These are phyloP conservation scores for Aspergillus bridgeri DNA, from an alignment of 495 filamentous ascomycete genomes.

Conservation along the genomic window DNA sequence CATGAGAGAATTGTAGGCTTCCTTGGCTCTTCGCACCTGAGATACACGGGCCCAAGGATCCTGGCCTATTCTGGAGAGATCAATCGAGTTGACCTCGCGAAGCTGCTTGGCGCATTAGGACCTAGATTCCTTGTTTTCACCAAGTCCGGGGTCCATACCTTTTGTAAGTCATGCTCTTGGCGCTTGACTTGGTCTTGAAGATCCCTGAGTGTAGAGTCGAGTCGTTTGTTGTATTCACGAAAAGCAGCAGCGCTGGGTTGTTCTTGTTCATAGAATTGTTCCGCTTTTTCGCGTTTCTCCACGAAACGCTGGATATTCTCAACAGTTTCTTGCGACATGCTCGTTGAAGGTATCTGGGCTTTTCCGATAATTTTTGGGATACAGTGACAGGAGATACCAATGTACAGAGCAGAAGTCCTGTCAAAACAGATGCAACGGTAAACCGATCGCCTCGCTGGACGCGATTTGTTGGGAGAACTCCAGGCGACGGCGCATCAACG, in stretches of 20 bases:
- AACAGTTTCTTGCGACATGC: conserved; percentile 29
- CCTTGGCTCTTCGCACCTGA: conserved; percentile 56
- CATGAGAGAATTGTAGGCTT: conserved; percentile 60
- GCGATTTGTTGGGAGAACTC: not conserved
- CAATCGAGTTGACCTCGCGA: conserved; percentile 38
- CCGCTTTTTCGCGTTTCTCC: conserved; percentile 34
- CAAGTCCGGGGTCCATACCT: conserved; percentile 28
- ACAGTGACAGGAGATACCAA: not conserved
- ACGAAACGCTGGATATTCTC: conserved; percentile 39
- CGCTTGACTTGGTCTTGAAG: conserved; percentile 63
- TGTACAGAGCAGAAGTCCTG: not conserved
- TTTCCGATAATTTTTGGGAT: not conserved
- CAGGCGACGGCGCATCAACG: not conserved
- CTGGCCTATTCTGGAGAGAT: conserved; percentile 34
- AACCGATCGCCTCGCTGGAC: not conserved
- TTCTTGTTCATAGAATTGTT: conserved; percentile 32
- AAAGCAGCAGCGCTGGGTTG: conserved; percentile 31
- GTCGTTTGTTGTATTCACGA: conserved; percentile 43
- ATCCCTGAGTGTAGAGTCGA: conserved; percentile 62
- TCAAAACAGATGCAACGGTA: not conserved
- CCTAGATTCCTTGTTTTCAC: conserved; percentile 14
- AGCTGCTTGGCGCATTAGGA: conserved; percentile 34
- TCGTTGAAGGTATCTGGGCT: conserved; percentile 23
- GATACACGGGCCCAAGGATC: conserved; percentile 47
- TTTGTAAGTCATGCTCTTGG: conserved; percentile 59